phyloP scores from a whole-genome alignment of 495 filamentous ascomycete species.

The Massariosphaeria phaeospora region DNA sequence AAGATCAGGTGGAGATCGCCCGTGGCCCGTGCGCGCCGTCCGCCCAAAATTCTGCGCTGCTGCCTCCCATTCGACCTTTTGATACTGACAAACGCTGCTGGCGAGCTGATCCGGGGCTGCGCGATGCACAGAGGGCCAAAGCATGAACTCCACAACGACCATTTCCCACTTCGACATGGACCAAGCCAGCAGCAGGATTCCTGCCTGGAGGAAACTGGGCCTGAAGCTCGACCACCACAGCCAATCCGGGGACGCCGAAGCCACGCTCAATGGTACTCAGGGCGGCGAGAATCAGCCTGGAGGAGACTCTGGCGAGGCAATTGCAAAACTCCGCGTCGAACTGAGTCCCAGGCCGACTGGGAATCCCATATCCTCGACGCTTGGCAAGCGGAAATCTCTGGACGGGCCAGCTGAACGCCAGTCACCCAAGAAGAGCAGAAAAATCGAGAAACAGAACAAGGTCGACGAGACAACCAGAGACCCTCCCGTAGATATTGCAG shows the following conservation, averaged over 20 bases:
- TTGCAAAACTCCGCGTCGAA: neutral
- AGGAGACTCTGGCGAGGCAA: neutral
- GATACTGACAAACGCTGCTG: constrained; percentile 26
- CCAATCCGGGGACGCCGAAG: constrained; percentile 39
- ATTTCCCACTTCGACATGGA: constrained; percentile 23
- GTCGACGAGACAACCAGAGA: neutral
- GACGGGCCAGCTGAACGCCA: constrained; percentile 22
- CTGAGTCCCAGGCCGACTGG: neutral
- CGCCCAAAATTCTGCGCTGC: constrained; percentile 22
- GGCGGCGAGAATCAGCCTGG: constrained; percentile 3
- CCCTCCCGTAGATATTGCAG: neutral
- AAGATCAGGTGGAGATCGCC: constrained; percentile 2
- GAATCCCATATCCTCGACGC: constrained; percentile 8
- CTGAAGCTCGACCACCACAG: constrained; percentile 66
- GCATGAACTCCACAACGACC: constrained; percentile 7
- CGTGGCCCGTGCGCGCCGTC: constrained; percentile 21
- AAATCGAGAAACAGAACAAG: neutral
- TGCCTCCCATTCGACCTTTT: constrained; percentile 27
- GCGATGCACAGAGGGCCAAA: constrained; percentile 20
- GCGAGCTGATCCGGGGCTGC: constrained; percentile 30
- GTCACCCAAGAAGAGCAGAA: constrained; percentile 25
- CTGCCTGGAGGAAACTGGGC: constrained; percentile 73
- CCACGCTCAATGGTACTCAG: constrained; percentile 9
- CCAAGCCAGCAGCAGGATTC: constrained; percentile 37
- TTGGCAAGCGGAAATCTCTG: constrained; percentile 30